Percentiles rank a stretch among this genome's conserved stretches.
Conservation (phyloP, 176 grass and related monocot genomes). For the Panicum miliaceum region DNA sequence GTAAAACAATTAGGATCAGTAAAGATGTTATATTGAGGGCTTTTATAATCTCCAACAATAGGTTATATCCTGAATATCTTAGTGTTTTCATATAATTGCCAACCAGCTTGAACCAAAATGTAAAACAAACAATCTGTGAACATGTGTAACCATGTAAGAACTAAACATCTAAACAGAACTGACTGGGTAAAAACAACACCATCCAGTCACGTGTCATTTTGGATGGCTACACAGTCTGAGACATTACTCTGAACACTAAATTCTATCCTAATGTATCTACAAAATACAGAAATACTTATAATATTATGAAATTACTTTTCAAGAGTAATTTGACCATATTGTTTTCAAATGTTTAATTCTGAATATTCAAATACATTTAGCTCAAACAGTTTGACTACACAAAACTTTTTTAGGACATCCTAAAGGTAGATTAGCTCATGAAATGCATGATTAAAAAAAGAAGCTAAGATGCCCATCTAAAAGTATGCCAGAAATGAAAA, state of each 20-base stretch:
- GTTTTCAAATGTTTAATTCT: background rate
- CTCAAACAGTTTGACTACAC: background rate
- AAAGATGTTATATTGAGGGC: background rate
- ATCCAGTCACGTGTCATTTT: background rate
- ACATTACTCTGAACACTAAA: background rate
- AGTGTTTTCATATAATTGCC: background rate
- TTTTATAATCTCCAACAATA: background rate
- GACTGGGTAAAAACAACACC: background rate
- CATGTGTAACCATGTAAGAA: background rate
- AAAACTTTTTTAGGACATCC: background rate
- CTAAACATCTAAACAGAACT: background rate
- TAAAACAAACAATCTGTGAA: background rate
- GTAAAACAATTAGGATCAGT: background rate
- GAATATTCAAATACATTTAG: background rate
- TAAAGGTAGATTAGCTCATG: background rate
- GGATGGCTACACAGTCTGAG: background rate
- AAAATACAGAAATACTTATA: background rate
- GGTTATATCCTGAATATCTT: background rate
- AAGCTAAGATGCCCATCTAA: background rate
- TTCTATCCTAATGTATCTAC: background rate
- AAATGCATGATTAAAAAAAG: constrained; percentile 17
- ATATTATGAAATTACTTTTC: background rate
- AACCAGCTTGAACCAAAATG: background rate
- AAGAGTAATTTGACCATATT: background rate
- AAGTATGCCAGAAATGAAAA: constrained; percentile 4